Percentiles rank a stretch among this genome's conserved stretches.
Conservation (phyloP, 2,329 filamentous ascomycete genomes). For the Thielaviopsis punctulata region DNA sequence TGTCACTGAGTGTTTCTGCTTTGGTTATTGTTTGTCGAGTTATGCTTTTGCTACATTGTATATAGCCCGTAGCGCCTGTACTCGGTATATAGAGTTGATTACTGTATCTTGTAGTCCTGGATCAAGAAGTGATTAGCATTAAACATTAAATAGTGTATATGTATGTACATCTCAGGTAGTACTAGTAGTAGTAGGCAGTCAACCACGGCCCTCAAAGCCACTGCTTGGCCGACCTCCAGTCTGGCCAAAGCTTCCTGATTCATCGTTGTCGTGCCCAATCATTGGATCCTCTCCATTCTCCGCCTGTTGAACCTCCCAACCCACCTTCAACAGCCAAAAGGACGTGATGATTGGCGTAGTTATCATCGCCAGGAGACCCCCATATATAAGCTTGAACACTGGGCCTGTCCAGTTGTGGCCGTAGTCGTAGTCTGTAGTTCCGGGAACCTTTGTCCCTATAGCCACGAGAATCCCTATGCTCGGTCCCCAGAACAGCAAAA, state of each 20-base stretch:
- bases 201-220: not conserved
- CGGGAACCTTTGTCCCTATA: conserved; percentile 18
- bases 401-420: conserved; percentile 27
- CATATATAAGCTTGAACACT: conserved; percentile 32
- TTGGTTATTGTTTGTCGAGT: not conserved
- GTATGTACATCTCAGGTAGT: too few relatives aligned
- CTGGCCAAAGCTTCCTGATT: not conserved
- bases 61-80: not conserved
- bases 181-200: not conserved
- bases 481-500: conserved; percentile 27
- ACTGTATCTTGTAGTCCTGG: not conserved
- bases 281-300: not conserved
- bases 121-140: not conserved
- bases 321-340: conserved; percentile 33
- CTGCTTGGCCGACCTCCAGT: not conserved
- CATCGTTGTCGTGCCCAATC: not conserved
- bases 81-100: not conserved
- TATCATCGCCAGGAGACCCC: conserved; percentile 27
- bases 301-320: conserved; percentile 13
- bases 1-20: too few relatives aligned
- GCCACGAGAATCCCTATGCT: conserved; percentile 26
- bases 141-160: not conserved
- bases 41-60: not conserved
- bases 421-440: conserved; percentile 28
- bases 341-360: conserved; percentile 30